phyloP scores from a whole-genome alignment of 176 grass and related monocot genomes.

The Triticum monococcum region DNA sequence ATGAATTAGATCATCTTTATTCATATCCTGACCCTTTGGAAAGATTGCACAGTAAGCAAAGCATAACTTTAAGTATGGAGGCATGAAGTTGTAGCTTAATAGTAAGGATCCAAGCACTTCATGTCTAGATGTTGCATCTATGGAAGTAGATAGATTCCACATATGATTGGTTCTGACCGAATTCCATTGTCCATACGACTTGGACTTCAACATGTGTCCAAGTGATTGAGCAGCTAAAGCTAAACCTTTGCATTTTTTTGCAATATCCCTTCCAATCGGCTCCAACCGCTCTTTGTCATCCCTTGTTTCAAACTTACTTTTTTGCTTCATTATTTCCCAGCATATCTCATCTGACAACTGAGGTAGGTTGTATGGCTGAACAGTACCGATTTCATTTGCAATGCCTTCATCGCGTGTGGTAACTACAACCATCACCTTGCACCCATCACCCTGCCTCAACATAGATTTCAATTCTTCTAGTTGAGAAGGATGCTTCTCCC shows the following conservation, averaged over 20 bases:
- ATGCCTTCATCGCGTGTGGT: no score
- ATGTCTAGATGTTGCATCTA: background rate
- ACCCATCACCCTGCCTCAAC: no score
- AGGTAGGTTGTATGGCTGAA: no score
- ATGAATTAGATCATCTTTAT: conserved; percentile 20
- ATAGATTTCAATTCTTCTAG: no score
- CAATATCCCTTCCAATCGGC: background rate
- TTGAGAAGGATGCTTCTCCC: no score
- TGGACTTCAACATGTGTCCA: background rate
- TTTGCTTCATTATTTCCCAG: no score
- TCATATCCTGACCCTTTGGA: background rate
- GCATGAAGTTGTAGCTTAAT: conserved; percentile 5
- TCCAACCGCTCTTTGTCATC: no score
- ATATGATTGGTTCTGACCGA: background rate
- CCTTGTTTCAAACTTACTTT: no score
- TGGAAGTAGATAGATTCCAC: background rate
- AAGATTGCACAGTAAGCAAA: conserved; percentile 32
- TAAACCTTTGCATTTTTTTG: background rate
- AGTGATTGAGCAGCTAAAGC: conserved; percentile 24
- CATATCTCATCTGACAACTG: no score
- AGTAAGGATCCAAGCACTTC: background rate
- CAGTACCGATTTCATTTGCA: no score
- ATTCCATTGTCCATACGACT: background rate
- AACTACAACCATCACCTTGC: no score
- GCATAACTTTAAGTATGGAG: background rate